A percentile compares a stretch with the other conserved stretches of the same genome.
phyloP scores from a whole-genome alignment of 2,329 filamentous ascomycete genomes.

The Aspergillus puulaauensis region DNA sequence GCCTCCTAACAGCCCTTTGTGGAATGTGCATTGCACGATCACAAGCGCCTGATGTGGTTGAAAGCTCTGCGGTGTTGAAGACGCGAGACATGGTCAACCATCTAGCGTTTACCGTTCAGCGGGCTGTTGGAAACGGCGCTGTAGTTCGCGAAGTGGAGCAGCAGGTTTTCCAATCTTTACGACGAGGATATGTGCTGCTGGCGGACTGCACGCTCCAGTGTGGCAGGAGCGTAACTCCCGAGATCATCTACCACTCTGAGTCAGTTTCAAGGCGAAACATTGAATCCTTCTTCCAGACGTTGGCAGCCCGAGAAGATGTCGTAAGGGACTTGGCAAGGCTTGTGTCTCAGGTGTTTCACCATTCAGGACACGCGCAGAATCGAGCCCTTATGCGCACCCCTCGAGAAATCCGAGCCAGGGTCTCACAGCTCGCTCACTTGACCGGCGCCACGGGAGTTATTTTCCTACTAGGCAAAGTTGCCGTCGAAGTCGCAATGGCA shows the following conservation, averaged over 20 bases:
- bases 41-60: slow-evolving; percentile 15
- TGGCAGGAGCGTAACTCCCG: slow-evolving; percentile 18
- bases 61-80: slow-evolving; percentile 20
- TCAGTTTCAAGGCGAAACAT: slow-evolving; percentile 22
- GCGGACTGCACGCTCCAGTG: slow-evolving; percentile 31
- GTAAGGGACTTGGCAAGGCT: slow-evolving; percentile 36
- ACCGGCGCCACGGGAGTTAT: slow-evolving; percentile 23
- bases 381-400: slow-evolving; percentile 24
- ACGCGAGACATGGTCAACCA: slow-evolving; percentile 26
- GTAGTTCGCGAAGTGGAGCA: slow-evolving; percentile 2
- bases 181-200: slow-evolving; percentile 34
- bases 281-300: slow-evolving; percentile 29
- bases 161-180: slow-evolving; percentile 26
- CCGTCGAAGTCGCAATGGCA: slow-evolving; percentile 40
- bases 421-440: slow-evolving; percentile 26
- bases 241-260: slow-evolving; percentile 9
- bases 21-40: slow-evolving; percentile 38
- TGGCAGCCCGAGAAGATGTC: slow-evolving; percentile 30
- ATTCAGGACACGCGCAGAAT: slow-evolving; percentile 27
- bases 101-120: slow-evolving; percentile 25
- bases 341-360: slow-evolving; percentile 34
- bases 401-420: slow-evolving; percentile 25
- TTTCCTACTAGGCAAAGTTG: slow-evolving; percentile 33
- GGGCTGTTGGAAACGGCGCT: slow-evolving; percentile 19
- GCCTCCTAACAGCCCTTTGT: slow-evolving; percentile 36